Evolutionary conservation across 371 early-diverging fungal genomes (phyloP).

Genomic region (Smittium culicis): DNA sequence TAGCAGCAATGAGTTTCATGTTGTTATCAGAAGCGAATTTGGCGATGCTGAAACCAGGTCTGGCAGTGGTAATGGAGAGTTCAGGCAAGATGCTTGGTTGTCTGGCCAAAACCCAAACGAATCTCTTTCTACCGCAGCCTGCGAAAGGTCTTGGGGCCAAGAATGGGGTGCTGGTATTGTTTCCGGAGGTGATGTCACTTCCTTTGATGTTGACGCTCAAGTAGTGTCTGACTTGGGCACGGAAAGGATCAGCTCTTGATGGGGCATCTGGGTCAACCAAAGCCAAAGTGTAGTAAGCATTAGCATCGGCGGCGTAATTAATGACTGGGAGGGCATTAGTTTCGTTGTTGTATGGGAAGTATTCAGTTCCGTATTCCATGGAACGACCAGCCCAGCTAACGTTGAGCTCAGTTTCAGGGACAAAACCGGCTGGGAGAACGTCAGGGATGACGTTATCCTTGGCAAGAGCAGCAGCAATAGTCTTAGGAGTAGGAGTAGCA

Average conservation of each 20-base stretch:
- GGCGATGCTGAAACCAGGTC: neutral
- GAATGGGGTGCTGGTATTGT: constrained; percentile 4
- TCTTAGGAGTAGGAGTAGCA: too few species aligned
- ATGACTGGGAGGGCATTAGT: neutral
- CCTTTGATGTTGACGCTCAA: constrained; percentile 3
- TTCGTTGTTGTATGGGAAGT: too few species aligned
- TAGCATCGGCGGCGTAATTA: neutral
- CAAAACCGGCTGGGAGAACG: neutral
- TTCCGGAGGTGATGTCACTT: too few species aligned
- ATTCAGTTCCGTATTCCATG: too few species aligned
- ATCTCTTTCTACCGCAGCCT: constrained; percentile 2
- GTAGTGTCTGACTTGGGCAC: neutral
- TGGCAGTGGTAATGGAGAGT: neutral
- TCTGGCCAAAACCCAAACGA: neutral
- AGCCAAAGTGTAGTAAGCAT: constrained; percentile 1
- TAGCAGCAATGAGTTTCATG: neutral
- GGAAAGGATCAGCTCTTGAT: neutral
- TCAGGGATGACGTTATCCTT: constrained; percentile 1
- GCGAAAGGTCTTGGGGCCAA: constrained; percentile 3
- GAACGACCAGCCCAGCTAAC: too few species aligned
- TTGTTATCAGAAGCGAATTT: neutral
- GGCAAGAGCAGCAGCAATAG: neutral
- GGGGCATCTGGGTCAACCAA: constrained; percentile 6
- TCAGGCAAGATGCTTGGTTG: too few species aligned
- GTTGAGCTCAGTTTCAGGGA: neutral